Conservation (phyloP, 2,329 filamentous ascomycete genomes). For the Colletotrichum lini region DNA sequence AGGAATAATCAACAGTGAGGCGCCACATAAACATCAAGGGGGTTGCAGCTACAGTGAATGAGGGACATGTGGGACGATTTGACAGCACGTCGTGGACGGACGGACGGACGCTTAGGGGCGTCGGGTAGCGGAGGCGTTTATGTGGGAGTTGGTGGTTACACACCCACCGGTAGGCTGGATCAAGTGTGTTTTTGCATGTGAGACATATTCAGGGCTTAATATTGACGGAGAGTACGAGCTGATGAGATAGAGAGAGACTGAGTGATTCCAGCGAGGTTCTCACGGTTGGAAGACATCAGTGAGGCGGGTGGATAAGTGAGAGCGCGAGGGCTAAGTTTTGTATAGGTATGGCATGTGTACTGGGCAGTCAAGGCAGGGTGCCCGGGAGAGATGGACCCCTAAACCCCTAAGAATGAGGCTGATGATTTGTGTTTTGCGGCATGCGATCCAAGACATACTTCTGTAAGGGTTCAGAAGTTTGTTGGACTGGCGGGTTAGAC, state of each 20-base stretch:
- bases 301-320: no score
- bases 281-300: neutral
- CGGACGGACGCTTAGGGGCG: conserved; percentile 18
- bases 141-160: conserved; percentile 15
- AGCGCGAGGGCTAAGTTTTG: no score
- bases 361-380: no score
- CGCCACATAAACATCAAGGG: conserved; percentile 30
- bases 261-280: neutral
- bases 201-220: conserved; percentile 25
- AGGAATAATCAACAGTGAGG: conserved; percentile 24
- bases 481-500: neutral
- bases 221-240: neutral
- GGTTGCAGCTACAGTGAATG: conserved; percentile 8
- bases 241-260: neutral
- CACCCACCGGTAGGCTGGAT: neutral
- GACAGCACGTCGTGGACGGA: conserved; percentile 23
- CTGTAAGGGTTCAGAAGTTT: neutral
- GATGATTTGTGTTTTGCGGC: neutral
- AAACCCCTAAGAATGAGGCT: neutral
- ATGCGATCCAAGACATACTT: neutral
- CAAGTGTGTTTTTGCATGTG: conserved; percentile 1
- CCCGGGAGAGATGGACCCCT: neutral
- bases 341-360: no score
- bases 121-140: conserved; percentile 17
- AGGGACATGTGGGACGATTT: conserved; percentile 7